phyloP scores from a whole-genome alignment of 73 alveolate species.

The Paramecium pentaurelia region DNA sequence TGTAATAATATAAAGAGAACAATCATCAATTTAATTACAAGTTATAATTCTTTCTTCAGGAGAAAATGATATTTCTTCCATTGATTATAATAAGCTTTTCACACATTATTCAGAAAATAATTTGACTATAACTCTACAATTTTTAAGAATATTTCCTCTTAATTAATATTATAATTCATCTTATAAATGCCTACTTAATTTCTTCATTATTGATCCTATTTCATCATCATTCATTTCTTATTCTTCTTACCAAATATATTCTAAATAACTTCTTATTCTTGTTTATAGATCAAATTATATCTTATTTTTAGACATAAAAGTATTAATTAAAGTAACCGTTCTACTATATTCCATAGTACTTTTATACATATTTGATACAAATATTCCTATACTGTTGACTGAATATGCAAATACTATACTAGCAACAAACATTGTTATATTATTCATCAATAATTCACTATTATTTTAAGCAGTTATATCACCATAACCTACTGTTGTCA shows the following conservation, averaged over 20 bases:
- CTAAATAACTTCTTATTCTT: slow-evolving; percentile 74
- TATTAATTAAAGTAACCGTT: slow-evolving; percentile 71
- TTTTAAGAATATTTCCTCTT: slow-evolving; percentile 69
- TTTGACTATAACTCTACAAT: slow-evolving; percentile 64
- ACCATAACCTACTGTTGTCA: slow-evolving; percentile 93
- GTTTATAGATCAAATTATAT: slow-evolving; percentile 71
- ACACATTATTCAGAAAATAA: slow-evolving; percentile 61
- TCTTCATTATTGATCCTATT: slow-evolving; percentile 70
- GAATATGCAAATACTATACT: slow-evolving; percentile 85
- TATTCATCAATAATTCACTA: slow-evolving; percentile 68
- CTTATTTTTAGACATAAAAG: slow-evolving; percentile 70
- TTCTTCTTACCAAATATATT: slow-evolving; percentile 73
- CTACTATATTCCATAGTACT: slow-evolving; percentile 70
- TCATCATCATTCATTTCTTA: slow-evolving; percentile 73
- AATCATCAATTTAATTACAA: slow-evolving; percentile 71
- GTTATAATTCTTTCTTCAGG: slow-evolving; percentile 77
- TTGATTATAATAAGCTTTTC: slow-evolving; percentile 57
- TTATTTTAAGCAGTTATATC: slow-evolving; percentile 79
- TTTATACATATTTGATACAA: slow-evolving; percentile 66
- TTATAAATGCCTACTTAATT: slow-evolving; percentile 66
- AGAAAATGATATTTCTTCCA: slow-evolving; percentile 68
- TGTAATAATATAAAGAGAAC: slow-evolving; percentile 69
- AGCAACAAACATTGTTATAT: slow-evolving; percentile 76
- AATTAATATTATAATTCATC: slow-evolving; percentile 67
- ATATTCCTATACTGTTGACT: slow-evolving; percentile 79